Evolutionary conservation across 768 basidiomycete genomes (phyloP), one percentile per base, ranked within the genome.

Genomic region (Lactarius pseudohatsudake): DNA sequence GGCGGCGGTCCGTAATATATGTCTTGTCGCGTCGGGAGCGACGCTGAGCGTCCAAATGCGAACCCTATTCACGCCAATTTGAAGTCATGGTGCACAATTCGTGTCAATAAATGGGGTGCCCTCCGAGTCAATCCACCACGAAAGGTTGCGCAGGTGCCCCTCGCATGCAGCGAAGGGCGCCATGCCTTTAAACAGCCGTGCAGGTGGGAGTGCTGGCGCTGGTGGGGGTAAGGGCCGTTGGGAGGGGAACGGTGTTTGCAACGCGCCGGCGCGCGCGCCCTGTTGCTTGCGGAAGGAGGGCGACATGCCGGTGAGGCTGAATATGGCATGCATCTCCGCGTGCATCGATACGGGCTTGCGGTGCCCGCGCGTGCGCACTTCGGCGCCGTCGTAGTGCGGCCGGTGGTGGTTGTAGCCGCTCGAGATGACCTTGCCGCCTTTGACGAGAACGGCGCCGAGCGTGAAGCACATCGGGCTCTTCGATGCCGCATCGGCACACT

Each of bases 261-360:
- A 59, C 66, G 75, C 71, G 70, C 70, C 74, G 70, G 72, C 47
- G 72, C 74, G 69, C 71, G 74, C 65, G 72, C 75, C 71, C 72
- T 70, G 68, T 76, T 83, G 84, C 76, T 78, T 80, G 79, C 81
- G 82, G 77, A 80, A 81, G 67, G 82, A 79, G 57, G 83, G 82
- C 54, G 81, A 79, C 79, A 77, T 78, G 76, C 81, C 76, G 60
- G 81, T 82, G 63, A 81, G 71, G 69, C 75, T 84, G 74, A 81
- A 83, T 64, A 85, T 86, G 34, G 81, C 81, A 69, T 85, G 81
- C 85, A 85, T 86, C 75, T 85, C 83, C 3, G 85, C 84, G 69
- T 86, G 84, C 83, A 86, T 81, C n/a, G 79, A 79, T 20, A 79
- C 75, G 32, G 77, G 77, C 77, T 79, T 82, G 59, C 79, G 77